A percentile compares a stretch with the other conserved stretches of the same genome.
These are phyloP conservation scores for Leccinum sublutescens DNA, from an alignment of 768 basidiomycete species.

Conservation along the genomic window DNA sequence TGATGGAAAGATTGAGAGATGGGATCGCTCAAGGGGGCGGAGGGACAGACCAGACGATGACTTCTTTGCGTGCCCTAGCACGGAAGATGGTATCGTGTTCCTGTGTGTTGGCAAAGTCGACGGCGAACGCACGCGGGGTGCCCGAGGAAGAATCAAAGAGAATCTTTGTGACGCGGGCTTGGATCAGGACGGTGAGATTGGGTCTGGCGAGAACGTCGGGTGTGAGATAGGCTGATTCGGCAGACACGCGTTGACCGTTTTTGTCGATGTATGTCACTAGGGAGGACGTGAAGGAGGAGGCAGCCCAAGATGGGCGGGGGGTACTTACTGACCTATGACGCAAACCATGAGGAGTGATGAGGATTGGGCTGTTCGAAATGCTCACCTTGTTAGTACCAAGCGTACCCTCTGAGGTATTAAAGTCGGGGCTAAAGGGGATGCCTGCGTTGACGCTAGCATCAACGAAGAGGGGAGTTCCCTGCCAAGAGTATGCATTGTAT, in stretches of 20 bases:
- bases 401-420: slow-evolving; percentile 56
- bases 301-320: neutral
- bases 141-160: slow-evolving; percentile 46
- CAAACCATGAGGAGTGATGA: neutral
- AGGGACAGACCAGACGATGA: slow-evolving; percentile 54
- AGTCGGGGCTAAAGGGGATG: slow-evolving; percentile 52
- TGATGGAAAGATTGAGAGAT: slow-evolving; percentile 19
- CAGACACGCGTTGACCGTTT: slow-evolving; percentile 53
- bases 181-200: slow-evolving; percentile 61
- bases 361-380: neutral
- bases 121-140: slow-evolving; percentile 52
- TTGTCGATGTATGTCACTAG: slow-evolving; percentile 67
- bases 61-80: slow-evolving; percentile 53
- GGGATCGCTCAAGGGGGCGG: too few relatives aligned
- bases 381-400: slow-evolving; percentile 61
- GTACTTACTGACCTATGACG: slow-evolving; percentile 43
- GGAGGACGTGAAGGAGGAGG: slow-evolving; percentile 4
- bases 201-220: slow-evolving; percentile 58
- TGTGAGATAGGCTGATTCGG: slow-evolving; percentile 68
- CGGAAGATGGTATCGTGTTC: slow-evolving; percentile 33
- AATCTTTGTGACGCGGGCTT: slow-evolving; percentile 56
- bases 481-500: slow-evolving; percentile 49
- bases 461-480: slow-evolving; percentile 50
- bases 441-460: slow-evolving; percentile 50
- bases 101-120: slow-evolving; percentile 50